These are phyloP conservation scores for Aspergillus mulundensis DNA, from an alignment of 495 filamentous ascomycete genomes.

Conservation along the genomic window DNA sequence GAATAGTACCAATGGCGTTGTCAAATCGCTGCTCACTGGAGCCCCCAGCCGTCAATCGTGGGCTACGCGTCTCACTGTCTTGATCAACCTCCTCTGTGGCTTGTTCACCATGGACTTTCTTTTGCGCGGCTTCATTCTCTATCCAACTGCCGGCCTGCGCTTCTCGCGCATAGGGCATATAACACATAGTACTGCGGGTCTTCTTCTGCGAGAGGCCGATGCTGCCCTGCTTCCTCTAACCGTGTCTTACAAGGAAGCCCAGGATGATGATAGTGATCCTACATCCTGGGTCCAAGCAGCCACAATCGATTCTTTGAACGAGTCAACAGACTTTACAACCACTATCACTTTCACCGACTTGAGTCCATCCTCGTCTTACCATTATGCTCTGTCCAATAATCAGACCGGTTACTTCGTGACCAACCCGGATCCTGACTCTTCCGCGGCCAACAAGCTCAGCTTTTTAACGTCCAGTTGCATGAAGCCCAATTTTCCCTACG, in stretches of 20 bases:
- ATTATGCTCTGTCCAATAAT: slow-evolving; percentile 79
- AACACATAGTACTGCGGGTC: slow-evolving; percentile 70
- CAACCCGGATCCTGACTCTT: slow-evolving; percentile 59
- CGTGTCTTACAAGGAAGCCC: slow-evolving; percentile 54
- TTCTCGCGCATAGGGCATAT: slow-evolving; percentile 85
- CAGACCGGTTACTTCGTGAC: slow-evolving; percentile 74
- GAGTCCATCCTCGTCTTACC: slow-evolving; percentile 63
- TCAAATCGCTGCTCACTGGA: slow-evolving; percentile 70
- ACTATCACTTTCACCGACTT: slow-evolving; percentile 54
- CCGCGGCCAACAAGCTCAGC: slow-evolving; percentile 63
- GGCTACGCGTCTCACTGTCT: slow-evolving; percentile 57
- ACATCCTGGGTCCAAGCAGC: slow-evolving; percentile 63
- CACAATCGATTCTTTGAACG: slow-evolving; percentile 57
- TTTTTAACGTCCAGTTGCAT: slow-evolving; percentile 92
- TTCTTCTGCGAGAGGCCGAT: slow-evolving; percentile 83
- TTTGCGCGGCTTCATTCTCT: slow-evolving; percentile 60
- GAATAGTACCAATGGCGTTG: slow-evolving; percentile 18
- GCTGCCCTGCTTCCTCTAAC: slow-evolving; percentile 66
- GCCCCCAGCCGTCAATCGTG: slow-evolving; percentile 59
- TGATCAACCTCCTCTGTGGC: slow-evolving; percentile 65
- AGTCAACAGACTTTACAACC: slow-evolving; percentile 77
- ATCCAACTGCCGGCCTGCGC: slow-evolving; percentile 69
- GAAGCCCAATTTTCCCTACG: slow-evolving; percentile 86
- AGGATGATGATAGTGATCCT: slow-evolving; percentile 5
- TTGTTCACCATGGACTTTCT: slow-evolving; percentile 68